A percentile compares a stretch with the other conserved stretches of the same genome.
Conservation (phyloP, 352 stramenopile species). For the Phytophthora sp. region DNA sequence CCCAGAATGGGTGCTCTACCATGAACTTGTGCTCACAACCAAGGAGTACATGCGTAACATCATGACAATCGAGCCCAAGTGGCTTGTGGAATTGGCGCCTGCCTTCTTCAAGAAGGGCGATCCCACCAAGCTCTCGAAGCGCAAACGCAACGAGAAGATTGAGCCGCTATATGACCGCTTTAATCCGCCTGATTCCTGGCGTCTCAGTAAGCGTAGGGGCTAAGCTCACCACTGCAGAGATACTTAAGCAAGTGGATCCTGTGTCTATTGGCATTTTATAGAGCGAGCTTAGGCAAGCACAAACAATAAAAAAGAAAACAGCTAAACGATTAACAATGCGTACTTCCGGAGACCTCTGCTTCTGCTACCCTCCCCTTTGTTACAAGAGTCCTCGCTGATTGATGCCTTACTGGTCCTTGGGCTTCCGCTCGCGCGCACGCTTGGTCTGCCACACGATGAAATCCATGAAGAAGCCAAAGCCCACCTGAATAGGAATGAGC, state of each 20-base stretch:
- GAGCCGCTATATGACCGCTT: slow-evolving; percentile 99
- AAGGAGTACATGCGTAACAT: slow-evolving; percentile 99
- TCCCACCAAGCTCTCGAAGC: slow-evolving; percentile 97
- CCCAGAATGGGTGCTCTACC: slow-evolving; percentile 98
- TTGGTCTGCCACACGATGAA: slow-evolving; percentile 66
- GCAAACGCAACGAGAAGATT: slow-evolving; percentile 99
- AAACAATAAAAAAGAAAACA: slow-evolving; percentile 14
- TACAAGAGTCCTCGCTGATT: background rate
- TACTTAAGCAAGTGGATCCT: background rate
- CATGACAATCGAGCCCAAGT: slow-evolving; percentile 99
- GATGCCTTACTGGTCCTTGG: slow-evolving; percentile 55
- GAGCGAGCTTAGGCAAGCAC: background rate
- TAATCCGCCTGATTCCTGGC: slow-evolving; percentile 97
- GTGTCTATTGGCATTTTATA: slow-evolving; percentile 6
- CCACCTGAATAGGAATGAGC: slow-evolving; percentile 68
- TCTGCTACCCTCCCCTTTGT: slow-evolving; percentile 1
- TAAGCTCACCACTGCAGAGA: slow-evolving; percentile 45
- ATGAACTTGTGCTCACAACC: slow-evolving; percentile 96
- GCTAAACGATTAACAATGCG: too few species aligned
- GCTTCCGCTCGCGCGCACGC: slow-evolving; percentile 60
- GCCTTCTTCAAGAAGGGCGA: slow-evolving; percentile 98
- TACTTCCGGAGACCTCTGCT: slow-evolving; percentile 3
- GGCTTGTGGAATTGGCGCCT: slow-evolving; percentile 97
- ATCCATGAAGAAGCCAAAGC: slow-evolving; percentile 86
- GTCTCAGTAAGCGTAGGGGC: slow-evolving; percentile 95